Conservation (phyloP, 225 moss, liverwort and hornwort species). For the Physcomitrium patens region DNA sequence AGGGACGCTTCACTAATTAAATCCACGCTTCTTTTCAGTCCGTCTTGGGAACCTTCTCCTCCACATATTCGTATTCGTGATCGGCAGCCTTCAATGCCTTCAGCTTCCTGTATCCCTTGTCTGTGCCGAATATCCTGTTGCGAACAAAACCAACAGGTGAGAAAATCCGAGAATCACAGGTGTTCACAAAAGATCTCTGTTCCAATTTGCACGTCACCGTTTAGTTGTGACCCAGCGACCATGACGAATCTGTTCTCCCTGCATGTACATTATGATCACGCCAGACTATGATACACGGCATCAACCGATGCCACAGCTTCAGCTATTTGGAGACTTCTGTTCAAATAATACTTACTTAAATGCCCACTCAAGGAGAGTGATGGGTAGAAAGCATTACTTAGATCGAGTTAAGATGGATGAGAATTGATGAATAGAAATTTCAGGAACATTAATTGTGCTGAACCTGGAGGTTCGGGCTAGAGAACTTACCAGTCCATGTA, state of each 20-base stretch:
- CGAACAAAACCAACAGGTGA: neutral
- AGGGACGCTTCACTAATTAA: conserved; percentile 52
- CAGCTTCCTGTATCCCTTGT: conserved; percentile 65
- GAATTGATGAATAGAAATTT: neutral
- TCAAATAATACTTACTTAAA: no score
- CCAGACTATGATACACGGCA: no score
- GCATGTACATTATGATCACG: no score
- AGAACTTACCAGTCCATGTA: conserved; percentile 91
- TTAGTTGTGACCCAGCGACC: no score
- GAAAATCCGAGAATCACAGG: neutral
- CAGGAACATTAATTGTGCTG: neutral
- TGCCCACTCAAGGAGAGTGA: no score
- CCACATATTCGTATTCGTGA: conserved; percentile 63
- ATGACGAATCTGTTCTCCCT: no score
- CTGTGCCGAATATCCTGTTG: conserved; percentile 66
- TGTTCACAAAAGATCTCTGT: neutral
- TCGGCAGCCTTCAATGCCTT: conserved; percentile 58
- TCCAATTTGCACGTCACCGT: neutral
- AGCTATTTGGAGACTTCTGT: no score
- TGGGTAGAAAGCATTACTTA: neutral
- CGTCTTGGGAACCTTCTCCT: conserved; percentile 57
- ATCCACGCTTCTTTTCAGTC: conserved; percentile 45
- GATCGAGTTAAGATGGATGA: neutral
- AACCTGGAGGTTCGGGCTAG: neutral
- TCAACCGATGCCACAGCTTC: no score